These are phyloP conservation scores for Pachyrhizus erosus DNA, from an alignment of 306 rosid genomes.

Conservation along the genomic window DNA sequence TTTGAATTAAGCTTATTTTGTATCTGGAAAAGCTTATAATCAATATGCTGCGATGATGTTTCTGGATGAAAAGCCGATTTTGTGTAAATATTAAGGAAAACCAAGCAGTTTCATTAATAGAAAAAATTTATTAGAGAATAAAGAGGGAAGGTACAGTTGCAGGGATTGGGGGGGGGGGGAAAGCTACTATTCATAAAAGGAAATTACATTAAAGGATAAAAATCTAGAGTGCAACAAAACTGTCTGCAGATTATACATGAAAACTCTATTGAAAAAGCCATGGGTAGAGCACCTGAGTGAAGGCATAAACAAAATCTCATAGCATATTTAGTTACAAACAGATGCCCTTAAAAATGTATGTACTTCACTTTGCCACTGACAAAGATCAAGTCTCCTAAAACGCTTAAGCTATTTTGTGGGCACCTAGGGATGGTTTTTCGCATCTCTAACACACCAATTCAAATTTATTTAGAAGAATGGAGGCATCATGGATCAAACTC, in stretches of 20 bases:
- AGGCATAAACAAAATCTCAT: conserved; percentile 11
- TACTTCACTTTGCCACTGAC: not conserved
- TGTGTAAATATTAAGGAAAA: conserved; percentile 18
- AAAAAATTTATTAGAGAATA: not conserved
- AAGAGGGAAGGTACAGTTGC: not conserved
- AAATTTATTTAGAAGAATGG: not conserved
- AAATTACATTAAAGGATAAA: not conserved
- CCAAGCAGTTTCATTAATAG: not conserved
- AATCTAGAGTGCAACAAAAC: not conserved
- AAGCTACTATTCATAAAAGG: not conserved
- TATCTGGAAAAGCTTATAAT: not conserved
- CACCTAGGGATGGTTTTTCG: not conserved
- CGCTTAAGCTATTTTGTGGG: not conserved
- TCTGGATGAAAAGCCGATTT: conserved; percentile 8
- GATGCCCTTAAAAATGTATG: not conserved
- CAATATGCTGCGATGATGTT: not conserved
- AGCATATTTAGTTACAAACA: not conserved
- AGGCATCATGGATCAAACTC: conserved; percentile 10
- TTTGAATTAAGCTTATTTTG: conserved; percentile 23
- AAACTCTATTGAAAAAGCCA: not conserved
- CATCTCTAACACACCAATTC: conserved; percentile 1
- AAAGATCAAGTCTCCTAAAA: conserved; percentile 4
- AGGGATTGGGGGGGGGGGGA: not conserved
- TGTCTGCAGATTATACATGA: conserved; percentile 3
- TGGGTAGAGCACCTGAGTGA: not conserved